Conservation (phyloP, 2,329 filamentous ascomycete genomes). For the Ascochyta rabiei region DNA sequence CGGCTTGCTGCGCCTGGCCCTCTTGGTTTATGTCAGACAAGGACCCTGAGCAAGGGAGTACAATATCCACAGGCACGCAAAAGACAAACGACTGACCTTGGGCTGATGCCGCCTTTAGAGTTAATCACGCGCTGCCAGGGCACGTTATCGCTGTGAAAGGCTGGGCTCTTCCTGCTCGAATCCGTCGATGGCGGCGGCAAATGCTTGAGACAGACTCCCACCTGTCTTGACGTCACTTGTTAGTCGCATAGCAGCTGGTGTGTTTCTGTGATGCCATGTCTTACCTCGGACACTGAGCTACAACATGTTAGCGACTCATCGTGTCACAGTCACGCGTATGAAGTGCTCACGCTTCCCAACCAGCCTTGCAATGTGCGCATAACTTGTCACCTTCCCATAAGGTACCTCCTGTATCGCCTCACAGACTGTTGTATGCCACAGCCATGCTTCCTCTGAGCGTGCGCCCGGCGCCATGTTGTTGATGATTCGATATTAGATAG, state of each 20-base stretch:
- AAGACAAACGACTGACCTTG: conserved; percentile 62
- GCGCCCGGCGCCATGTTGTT: conserved; percentile 59
- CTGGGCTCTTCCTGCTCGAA: conserved; percentile 48
- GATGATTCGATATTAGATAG: not conserved
- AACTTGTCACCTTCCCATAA: conserved; percentile 80
- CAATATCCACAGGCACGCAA: conserved; percentile 9
- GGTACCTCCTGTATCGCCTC: conserved; percentile 85
- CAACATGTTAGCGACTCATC: conserved; percentile 30
- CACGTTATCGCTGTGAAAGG: conserved; percentile 77
- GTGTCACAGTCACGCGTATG: conserved; percentile 11
- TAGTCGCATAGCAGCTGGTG: conserved; percentile 58
- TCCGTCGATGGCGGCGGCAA: conserved; percentile 62
- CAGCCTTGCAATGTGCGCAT: conserved; percentile 78
- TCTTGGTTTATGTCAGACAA: conserved; percentile 42
- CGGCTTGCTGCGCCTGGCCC: conserved; percentile 53
- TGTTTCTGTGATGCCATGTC: conserved; percentile 19
- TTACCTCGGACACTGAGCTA: conserved; percentile 57
- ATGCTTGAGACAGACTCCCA: conserved; percentile 89
- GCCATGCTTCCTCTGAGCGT: conserved; percentile 73
- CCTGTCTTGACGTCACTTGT: conserved; percentile 65
- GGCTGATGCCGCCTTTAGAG: conserved; percentile 82
- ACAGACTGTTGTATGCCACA: conserved; percentile 81
- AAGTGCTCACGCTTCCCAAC: conserved; percentile 70
- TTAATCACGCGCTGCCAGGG: conserved; percentile 97
- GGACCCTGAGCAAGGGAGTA: conserved; percentile 7